Percentiles rank a stretch among this genome's conserved stretches.
These are phyloP conservation scores for Ilex paraguariensis DNA, from an alignment of 305 asterid species.

Conservation along the genomic window DNA sequence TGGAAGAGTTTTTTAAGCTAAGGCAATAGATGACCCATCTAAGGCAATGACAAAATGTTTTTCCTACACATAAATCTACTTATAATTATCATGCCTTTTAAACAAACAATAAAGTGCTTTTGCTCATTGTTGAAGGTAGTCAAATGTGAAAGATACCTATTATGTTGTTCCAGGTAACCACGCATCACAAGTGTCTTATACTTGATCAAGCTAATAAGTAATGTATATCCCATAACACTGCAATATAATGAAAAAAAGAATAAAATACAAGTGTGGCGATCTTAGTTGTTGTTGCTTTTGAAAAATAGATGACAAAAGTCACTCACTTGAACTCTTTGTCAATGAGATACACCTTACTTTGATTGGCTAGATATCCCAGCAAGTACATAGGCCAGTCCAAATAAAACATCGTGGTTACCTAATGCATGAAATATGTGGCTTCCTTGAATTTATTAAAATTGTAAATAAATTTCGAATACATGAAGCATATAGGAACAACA, in stretches of 20 bases:
- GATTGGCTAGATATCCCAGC: conserved; percentile 3
- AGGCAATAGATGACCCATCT: too few species aligned
- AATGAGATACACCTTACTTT: not conserved
- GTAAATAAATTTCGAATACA: too few species aligned
- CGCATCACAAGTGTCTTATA: too few species aligned
- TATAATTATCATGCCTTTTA: too few species aligned
- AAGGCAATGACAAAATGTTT: too few species aligned
- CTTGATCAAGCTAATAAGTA: too few species aligned
- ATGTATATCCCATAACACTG: not conserved
- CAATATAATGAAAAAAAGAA: not conserved
- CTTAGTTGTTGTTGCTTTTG: not conserved
- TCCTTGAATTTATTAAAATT: not conserved
- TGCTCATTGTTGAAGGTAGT: too few species aligned
- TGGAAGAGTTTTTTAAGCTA: too few species aligned
- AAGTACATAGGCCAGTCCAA: conserved; percentile 37
- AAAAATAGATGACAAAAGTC: not conserved
- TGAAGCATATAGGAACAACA: not conserved
- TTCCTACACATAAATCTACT: too few species aligned
- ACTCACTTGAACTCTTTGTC: conserved; percentile 1
- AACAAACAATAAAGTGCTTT: too few species aligned
- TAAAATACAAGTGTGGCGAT: not conserved
- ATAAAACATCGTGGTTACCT: conserved; percentile 98
- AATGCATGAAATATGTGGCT: conserved; percentile 4
- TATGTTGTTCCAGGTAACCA: too few species aligned
- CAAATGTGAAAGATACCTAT: too few species aligned